These are phyloP conservation scores for Diaporthe sp. DNA, from an alignment of 2,329 filamentous ascomycete species.

Conservation along the genomic window DNA sequence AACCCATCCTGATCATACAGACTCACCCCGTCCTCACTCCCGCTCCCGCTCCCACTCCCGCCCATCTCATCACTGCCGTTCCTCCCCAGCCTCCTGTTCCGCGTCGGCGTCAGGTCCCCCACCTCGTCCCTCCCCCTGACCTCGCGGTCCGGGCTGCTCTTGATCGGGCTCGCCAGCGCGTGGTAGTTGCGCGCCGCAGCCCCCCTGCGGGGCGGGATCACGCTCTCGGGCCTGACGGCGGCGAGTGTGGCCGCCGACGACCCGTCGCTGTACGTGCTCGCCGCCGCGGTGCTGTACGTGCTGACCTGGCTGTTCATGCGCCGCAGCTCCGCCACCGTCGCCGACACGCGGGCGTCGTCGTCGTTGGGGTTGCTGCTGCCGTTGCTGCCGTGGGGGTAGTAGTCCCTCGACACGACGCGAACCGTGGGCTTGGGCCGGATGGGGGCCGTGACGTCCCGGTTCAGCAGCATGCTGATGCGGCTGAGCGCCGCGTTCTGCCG, in stretches of 20 bases:
- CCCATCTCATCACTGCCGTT: background rate
- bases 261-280: slow-evolving; percentile 50
- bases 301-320: slow-evolving; percentile 70
- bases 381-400: background rate
- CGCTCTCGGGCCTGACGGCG: slow-evolving; percentile 55
- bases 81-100: background rate
- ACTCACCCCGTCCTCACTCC: slow-evolving; percentile 57
- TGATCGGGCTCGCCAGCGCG: slow-evolving; percentile 53
- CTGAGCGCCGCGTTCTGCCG: slow-evolving; percentile 31
- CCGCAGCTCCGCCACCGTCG: slow-evolving; percentile 65
- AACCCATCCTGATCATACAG: slow-evolving; percentile 64
- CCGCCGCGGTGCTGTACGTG: slow-evolving; percentile 58
- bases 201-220: slow-evolving; percentile 47
- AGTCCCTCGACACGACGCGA: slow-evolving; percentile 33
- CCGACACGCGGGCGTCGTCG: slow-evolving; percentile 49
- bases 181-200: slow-evolving; percentile 62
- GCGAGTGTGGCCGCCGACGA: slow-evolving; percentile 52
- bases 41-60: background rate
- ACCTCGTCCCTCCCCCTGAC: background rate
- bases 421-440: slow-evolving; percentile 28
- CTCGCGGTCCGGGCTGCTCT: slow-evolving; percentile 11
- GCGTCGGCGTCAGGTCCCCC: background rate
- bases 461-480: slow-evolving; percentile 34
- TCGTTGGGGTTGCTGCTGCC: slow-evolving; percentile 3
- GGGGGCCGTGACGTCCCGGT: background rate